phyloP scores from a whole-genome alignment of 768 basidiomycete genomes.

The Nidularia sp. region DNA sequence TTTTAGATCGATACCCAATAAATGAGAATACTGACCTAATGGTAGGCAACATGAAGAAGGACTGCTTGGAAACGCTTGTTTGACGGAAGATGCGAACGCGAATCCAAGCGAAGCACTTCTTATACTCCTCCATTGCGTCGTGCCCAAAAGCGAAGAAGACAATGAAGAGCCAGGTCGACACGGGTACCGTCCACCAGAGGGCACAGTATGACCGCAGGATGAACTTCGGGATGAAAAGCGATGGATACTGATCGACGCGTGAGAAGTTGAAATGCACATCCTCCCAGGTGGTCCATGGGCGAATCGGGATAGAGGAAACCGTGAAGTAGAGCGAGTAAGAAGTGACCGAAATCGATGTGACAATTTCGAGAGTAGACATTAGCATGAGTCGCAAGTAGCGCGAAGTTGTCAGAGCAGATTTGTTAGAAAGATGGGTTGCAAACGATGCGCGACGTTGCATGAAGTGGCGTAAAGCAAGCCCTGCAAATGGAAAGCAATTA shows the following conservation, averaged over 20 bases:
- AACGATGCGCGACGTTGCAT: constrained; percentile 24
- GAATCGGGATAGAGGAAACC: constrained; percentile 19
- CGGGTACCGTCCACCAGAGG: constrained; percentile 23
- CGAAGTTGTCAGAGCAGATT: constrained; percentile 16
- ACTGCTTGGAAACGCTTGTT: too few relatives aligned
- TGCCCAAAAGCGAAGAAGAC: constrained; percentile 51
- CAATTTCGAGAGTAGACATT: constrained; percentile 43
- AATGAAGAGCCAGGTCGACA: constrained; percentile 39
- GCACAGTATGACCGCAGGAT: constrained; percentile 12
- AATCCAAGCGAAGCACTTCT: constrained; percentile 22
- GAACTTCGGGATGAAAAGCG: constrained; percentile 15
- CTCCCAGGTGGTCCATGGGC: constrained; percentile 43
- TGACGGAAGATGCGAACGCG: constrained; percentile 7
- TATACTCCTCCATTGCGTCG: constrained; percentile 43
- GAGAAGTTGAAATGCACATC: constrained; percentile 45
- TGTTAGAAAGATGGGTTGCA: constrained; percentile 18
- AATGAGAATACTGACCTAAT: too few relatives aligned
- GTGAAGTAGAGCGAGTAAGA: constrained; percentile 32
- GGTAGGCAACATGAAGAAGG: too few relatives aligned
- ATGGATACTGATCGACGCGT: constrained; percentile 21
- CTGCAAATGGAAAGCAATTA: constrained; percentile 6
- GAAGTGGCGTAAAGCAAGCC: constrained; percentile 26
- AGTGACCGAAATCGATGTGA: constrained; percentile 30
- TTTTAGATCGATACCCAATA: too few relatives aligned
- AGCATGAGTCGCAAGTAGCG: constrained; percentile 59